Base-by-base conservation (phyloP, 148 eudicot species). In the Chenopodium formosanum region DNA sequence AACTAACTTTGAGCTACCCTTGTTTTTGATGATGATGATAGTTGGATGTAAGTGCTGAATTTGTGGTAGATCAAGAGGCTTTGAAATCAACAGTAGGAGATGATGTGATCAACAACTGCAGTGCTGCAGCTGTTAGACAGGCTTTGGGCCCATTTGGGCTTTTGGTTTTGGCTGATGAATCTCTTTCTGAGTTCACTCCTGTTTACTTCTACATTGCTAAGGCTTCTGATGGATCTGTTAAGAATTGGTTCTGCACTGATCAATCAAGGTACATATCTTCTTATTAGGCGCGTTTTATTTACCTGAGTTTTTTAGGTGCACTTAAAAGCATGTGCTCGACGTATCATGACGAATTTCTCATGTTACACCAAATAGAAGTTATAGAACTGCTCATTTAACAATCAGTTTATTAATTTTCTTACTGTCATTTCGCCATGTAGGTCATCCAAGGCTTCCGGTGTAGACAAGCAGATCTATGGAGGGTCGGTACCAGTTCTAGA, bases 131-230 rank as follows among this genome's bases (percentile, higher is more conserved):
- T 44, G 73, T 75, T 0, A 88, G 95, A 64, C 94, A 92, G 16
- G 88, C 84, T 17, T 80, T 93, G 67, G 99, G 99, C 37, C 99
- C 98, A 1, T 96, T 96, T 22, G 99, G 99, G 1, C 81, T 96
- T 75, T 69, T 92, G 80, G 99, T 96, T 60, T 79, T 94, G 74
- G 90, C 98, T 9, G 94, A 94, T 69, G 84, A 88, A 7, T 70
- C 91, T 4, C 90, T 94, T 16, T 77, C 94, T 5, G 99, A 96
- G 87, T 75, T 83, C 27, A 96, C 98, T 16, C 98, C 98, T 3
- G 86, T 94, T 27, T 96, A 94, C 78, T 96, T 94, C 80, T 93
- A 94, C 86, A 75, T 96, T 52, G 87, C 90, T 11, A 91, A 90
- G 81, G 86, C 89, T 71, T 69, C 82, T 25, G 86, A 91, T 82